A percentile compares a stretch with the other conserved stretches of the same genome.
Evolutionary conservation across 345 rosid genomes (phyloP).

Genomic region (Citrus mangshanensis): DNA sequence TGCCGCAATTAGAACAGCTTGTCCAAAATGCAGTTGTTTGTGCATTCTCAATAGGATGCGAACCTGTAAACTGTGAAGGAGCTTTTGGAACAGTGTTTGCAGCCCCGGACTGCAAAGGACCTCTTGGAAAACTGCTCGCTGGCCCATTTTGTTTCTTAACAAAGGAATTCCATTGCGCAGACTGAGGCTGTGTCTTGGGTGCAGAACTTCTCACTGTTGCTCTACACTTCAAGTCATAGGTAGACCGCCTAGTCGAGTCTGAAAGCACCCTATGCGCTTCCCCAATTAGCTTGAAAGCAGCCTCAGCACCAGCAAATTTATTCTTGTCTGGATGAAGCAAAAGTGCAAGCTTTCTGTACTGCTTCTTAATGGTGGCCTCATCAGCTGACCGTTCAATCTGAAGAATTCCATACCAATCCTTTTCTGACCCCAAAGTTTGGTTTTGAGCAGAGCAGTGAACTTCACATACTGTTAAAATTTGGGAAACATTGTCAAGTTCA

Average conservation of each 20-base stretch:
- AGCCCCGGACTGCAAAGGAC: constrained; percentile 19
- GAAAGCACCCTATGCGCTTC: constrained; percentile 69
- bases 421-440: constrained; percentile 49
- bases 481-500: constrained; percentile 59
- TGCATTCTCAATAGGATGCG: constrained; percentile 25
- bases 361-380: constrained; percentile 67
- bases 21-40: constrained; percentile 59
- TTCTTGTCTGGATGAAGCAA: constrained; percentile 93
- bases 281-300: constrained; percentile 86
- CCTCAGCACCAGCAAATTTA: constrained; percentile 78
- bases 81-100: constrained; percentile 17
- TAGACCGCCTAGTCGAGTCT: constrained; percentile 46
- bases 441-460: constrained; percentile 63
- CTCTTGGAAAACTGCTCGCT: constrained; percentile 16
- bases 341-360: constrained; percentile 75
- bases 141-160: constrained; percentile 25
- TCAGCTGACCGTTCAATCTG: constrained; percentile 53
- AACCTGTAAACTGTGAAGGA: constrained; percentile 22
- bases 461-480: constrained; percentile 65
- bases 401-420: constrained; percentile 87
- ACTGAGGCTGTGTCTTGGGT: constrained; percentile 25
- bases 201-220: constrained; percentile 18
- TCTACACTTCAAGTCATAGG: constrained; percentile 54
- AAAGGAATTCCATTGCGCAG: constrained; percentile 27
- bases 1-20: constrained; percentile 49